Evolutionary conservation across 805 yeast species (phyloP), one percentile per base, ranked within the genome.

Genomic region (Barnettozyma botsteinii): DNA sequence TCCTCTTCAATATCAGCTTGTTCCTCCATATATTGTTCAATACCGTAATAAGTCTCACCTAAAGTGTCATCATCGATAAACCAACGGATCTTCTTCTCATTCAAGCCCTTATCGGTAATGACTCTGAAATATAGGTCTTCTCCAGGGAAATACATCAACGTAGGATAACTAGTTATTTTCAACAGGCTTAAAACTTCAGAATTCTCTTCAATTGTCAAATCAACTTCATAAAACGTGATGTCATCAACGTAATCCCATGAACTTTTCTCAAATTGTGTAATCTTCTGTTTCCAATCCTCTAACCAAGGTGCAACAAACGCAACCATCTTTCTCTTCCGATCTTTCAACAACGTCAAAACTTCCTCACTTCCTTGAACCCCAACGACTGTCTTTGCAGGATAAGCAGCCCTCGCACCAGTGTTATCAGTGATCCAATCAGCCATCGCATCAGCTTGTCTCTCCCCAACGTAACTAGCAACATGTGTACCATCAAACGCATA

Each of bases 401-500:
- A 59, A 0, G 40, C 47, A 8, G 72, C 65, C 21, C 46, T 35
- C 1, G 61, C 55, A 13, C 67, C 69, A 2, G 68, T 64, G 12
- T 54, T 37, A 14, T 55, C 62, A 1, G 45, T 37, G 15, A 67
- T 39, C 43, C 53, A 67, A 3, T 55, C 47, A 5, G 65, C 57
- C 43, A 68, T 35, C 8, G 55, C 51, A 23, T 50, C 55, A 4
- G 66, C 59, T 2, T 57, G 53, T 41, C 67, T 50, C 1, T 60
- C 62, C 2, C 64, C 66, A 2, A 51, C 50, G 49, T 62, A 77
- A 2, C 61, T 55, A 0, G 59, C 63, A 5, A 72, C 60, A 39
- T 62, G 58, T 35, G 64, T 67, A 2, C 73, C 71, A 30, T 60
- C 59, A 35, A 62, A 60, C 25, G 69, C 57, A 43, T 73, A 69